phyloP scores from a whole-genome alignment of 371 early-diverging fungal species.

The Funneliformis caledonium region DNA sequence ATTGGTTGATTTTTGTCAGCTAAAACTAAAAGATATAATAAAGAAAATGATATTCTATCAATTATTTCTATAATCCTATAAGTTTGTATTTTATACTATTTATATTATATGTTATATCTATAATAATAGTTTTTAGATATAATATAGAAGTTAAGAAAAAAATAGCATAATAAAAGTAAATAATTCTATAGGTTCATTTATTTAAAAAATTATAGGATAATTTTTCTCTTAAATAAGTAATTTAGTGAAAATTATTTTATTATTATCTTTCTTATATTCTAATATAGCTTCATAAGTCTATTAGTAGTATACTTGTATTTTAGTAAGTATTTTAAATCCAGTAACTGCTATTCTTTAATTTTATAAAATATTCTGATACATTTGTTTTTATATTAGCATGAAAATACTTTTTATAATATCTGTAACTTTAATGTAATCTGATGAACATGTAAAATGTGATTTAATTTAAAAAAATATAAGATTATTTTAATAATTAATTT shows the following conservation, averaged over 20 bases:
- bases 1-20: background rate
- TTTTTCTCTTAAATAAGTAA: background rate
- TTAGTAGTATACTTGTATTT: background rate
- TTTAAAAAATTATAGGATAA: background rate
- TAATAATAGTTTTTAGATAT: no score
- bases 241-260: background rate
- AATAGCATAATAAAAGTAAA: background rate
- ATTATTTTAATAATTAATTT: no score
- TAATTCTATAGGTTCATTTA: background rate
- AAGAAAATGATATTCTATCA: background rate
- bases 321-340: background rate
- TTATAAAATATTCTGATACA: no score
- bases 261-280: background rate
- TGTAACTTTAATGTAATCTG: background rate
- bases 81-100: background rate
- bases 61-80: background rate
- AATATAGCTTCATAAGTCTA: background rate
- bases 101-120: constrained; percentile 2
- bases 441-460: no score
- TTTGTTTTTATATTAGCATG: background rate
- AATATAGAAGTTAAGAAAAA: background rate
- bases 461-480: no score
- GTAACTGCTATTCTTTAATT: background rate
- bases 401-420: background rate
- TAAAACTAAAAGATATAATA: background rate